A percentile compares a stretch with the other conserved stretches of the same genome.
phyloP scores from a whole-genome alignment of 2,329 filamentous ascomycete species.

The Pseudogymnoascus destructans region DNA sequence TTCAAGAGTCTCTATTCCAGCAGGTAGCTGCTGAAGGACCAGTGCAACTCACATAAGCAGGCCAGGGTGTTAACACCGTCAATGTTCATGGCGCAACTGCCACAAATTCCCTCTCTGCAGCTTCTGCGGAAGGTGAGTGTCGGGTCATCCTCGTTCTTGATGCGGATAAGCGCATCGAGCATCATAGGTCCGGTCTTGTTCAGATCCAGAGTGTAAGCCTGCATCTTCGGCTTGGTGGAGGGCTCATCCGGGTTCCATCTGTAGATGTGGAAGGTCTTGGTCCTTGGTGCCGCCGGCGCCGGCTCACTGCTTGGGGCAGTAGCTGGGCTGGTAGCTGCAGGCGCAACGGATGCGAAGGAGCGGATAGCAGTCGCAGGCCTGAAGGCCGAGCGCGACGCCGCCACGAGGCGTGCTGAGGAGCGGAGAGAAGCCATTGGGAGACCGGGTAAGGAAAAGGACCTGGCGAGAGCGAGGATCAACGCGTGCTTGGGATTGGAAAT shows the following conservation, averaged over 20 bases:
- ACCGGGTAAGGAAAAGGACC: slow-evolving; percentile 8
- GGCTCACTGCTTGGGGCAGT: slow-evolving; percentile 31
- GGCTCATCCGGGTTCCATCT: slow-evolving; percentile 95
- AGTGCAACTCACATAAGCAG: slow-evolving; percentile 68
- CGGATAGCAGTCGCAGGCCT: slow-evolving; percentile 32
- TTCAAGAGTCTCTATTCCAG: not conserved
- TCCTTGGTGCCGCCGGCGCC: slow-evolving; percentile 47
- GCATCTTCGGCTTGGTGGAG: slow-evolving; percentile 86
- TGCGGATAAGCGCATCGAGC: slow-evolving; percentile 87
- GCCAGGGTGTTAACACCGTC: slow-evolving; percentile 96
- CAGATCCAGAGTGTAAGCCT: slow-evolving; percentile 85
- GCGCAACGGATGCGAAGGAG: slow-evolving; percentile 41
- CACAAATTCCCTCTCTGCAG: slow-evolving; percentile 96
- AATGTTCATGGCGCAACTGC: slow-evolving; percentile 99
- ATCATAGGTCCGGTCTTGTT: slow-evolving; percentile 99
- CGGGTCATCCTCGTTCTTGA: slow-evolving; percentile 98
- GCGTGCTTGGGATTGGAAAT: not conserved
- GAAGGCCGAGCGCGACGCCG: slow-evolving; percentile 29
- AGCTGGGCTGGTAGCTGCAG: slow-evolving; percentile 1
- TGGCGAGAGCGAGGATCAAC: slow-evolving; percentile 1
- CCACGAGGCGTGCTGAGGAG: slow-evolving; percentile 41
- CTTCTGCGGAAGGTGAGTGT: slow-evolving; percentile 91
- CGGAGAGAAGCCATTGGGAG: slow-evolving; percentile 47
- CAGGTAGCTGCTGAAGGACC: not conserved
- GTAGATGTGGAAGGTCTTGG: slow-evolving; percentile 98